Evolutionary conservation across 257 asterid genomes (phyloP).

Genomic region (Galeopsis tetrahit): DNA sequence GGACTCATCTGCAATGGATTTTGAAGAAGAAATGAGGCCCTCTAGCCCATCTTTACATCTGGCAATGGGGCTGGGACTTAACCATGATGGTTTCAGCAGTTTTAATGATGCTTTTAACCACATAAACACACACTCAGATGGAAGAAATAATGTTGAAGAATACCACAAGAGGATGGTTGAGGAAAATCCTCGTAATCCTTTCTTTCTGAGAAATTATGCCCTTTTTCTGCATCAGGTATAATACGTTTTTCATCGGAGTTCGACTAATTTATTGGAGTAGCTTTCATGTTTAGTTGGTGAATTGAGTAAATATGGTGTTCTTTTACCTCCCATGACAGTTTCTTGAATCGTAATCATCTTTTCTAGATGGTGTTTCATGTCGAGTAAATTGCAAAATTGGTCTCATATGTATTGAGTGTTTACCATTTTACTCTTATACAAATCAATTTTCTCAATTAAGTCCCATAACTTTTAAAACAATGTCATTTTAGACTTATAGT

Average conservation of each 20-base stretch:
- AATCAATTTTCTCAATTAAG: too few relatives aligned
- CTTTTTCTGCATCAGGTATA: slow-evolving; percentile 66
- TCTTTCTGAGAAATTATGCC: slow-evolving; percentile 60
- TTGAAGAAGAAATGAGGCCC: slow-evolving; percentile 52
- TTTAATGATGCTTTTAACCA: slow-evolving; percentile 21
- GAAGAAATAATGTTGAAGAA: slow-evolving; percentile 45
- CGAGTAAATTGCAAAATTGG: too few relatives aligned
- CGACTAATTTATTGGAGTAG: not conserved
- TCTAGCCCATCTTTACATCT: slow-evolving; percentile 76
- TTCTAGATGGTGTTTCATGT: not conserved
- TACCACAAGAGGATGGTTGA: slow-evolving; percentile 61
- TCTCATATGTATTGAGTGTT: too few relatives aligned
- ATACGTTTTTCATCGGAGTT: not conserved
- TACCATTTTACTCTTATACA: too few relatives aligned
- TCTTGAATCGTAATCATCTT: not conserved
- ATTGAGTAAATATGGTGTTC: not conserved
- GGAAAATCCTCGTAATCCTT: slow-evolving; percentile 63
- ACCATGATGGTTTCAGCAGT: slow-evolving; percentile 36
- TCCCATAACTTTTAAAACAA: too few relatives aligned
- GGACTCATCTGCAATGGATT: slow-evolving; percentile 31
- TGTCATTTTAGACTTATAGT: too few relatives aligned
- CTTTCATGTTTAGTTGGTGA: not conserved
- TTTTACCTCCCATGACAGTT: not conserved
- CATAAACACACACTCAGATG: slow-evolving; percentile 34
- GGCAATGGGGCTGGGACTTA: slow-evolving; percentile 74